phyloP scores from a whole-genome alignment of 1,284 basidiomycete species.

The Exobasidium cylindrosporum region DNA sequence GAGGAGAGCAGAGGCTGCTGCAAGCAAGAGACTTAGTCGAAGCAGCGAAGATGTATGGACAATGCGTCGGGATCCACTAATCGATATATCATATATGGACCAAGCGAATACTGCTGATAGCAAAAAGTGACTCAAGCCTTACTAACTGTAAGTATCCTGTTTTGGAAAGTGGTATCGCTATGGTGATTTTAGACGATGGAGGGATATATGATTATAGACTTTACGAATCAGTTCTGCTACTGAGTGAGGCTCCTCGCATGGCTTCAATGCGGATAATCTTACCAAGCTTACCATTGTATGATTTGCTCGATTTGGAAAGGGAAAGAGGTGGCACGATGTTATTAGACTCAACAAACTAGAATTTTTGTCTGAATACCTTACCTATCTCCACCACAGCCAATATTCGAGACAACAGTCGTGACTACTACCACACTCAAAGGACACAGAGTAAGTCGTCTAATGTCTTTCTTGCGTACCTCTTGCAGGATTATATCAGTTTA shows the following conservation, averaged over 20 bases:
- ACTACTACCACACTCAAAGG: too few species aligned
- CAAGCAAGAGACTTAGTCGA: constrained; percentile 64
- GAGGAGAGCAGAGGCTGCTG: constrained; percentile 87
- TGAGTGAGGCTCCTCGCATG: constrained; percentile 11
- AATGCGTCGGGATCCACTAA: constrained; percentile 13
- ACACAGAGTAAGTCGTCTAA: too few species aligned
- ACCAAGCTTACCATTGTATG: constrained; percentile 8
- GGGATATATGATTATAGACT: constrained; percentile 1
- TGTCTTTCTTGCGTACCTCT: too few species aligned
- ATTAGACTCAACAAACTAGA: too few species aligned
- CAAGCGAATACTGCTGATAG: neutral
- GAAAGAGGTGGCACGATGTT: too few species aligned
- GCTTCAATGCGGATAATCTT: constrained; percentile 13
- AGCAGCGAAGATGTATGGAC: constrained; percentile 95
- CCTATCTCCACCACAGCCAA: too few species aligned
- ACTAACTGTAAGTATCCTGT: too few species aligned
- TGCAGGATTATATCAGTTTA: constrained; percentile 13
- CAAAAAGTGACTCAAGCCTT: too few species aligned
- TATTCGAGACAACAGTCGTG: too few species aligned
- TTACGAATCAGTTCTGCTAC: constrained; percentile 13
- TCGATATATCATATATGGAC: constrained; percentile 4
- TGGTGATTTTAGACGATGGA: neutral
- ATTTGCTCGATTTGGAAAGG: too few species aligned
- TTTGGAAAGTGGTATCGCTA: neutral
- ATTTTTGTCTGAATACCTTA: too few species aligned